A percentile compares a stretch with the other conserved stretches of the same genome.
These are phyloP conservation scores for Neoarthrinium moseri DNA, from an alignment of 2,329 filamentous ascomycete genomes.

Conservation along the genomic window DNA sequence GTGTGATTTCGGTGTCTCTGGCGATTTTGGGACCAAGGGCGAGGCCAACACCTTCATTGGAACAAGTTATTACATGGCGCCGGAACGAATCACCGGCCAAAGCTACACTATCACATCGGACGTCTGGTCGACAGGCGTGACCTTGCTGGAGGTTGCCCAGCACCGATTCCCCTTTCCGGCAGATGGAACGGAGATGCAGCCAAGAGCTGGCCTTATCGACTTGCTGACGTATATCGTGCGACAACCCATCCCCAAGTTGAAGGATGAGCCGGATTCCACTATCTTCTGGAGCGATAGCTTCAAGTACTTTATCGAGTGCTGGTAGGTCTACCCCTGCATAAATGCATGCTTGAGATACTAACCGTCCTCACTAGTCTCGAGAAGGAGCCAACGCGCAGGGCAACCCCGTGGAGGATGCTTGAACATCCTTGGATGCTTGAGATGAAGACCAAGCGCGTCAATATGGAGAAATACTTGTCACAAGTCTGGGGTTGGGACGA, in stretches of 20 bases:
- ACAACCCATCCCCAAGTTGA: slow-evolving; percentile 91
- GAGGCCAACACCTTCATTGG: slow-evolving; percentile 99
- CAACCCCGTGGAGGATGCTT: slow-evolving; percentile 97
- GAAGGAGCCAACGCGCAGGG: slow-evolving; percentile 83
- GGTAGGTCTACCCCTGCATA: slow-evolving; percentile 61
- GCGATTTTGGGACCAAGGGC: slow-evolving; percentile 97
- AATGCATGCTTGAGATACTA: background rate
- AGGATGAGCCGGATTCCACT: slow-evolving; percentile 85
- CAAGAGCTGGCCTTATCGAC: slow-evolving; percentile 88
- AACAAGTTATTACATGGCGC: slow-evolving; percentile 99
- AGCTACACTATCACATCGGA: slow-evolving; percentile 98
- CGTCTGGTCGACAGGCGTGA: slow-evolving; percentile 97
- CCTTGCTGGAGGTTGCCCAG: slow-evolving; percentile 97
- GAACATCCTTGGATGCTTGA: slow-evolving; percentile 99
- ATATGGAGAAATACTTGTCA: slow-evolving; percentile 91
- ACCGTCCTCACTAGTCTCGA: slow-evolving; percentile 65
- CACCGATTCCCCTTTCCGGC: slow-evolving; percentile 98
- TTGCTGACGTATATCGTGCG: slow-evolving; percentile 95
- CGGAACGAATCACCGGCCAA: slow-evolving; percentile 95
- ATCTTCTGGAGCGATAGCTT: slow-evolving; percentile 97
- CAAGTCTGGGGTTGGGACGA: slow-evolving; percentile 98
- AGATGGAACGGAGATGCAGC: slow-evolving; percentile 93
- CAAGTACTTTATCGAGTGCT: slow-evolving; percentile 99
- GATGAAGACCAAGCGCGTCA: slow-evolving; percentile 93
- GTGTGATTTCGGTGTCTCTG: slow-evolving; percentile 96